Base-by-base conservation (phyloP, 2,329 filamentous ascomycete genomes). In the Arthrobotrys iridis region DNA sequence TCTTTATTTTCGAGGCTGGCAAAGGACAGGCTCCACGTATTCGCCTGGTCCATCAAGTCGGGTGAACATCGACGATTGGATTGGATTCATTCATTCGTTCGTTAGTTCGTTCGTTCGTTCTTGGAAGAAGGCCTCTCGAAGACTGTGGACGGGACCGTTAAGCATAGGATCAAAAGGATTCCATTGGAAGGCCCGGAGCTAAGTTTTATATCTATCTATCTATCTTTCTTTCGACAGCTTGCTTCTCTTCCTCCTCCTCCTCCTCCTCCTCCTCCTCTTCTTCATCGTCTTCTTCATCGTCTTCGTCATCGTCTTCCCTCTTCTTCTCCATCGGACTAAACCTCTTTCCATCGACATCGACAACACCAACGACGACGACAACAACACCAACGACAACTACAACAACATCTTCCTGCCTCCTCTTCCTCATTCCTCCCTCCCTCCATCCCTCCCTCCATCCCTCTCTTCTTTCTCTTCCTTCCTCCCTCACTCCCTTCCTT, bases 11-110 rank as follows among this genome's bases (percentile, higher is more conserved):
- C n/a, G 43, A 26, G 45, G 28, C 59, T 45, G 58, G 30, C 40
- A 24, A 33, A 24, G 26, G 41, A 28, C 40, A 62, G 58, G 28
- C 50, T 55, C 50, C 50, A 55, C 50, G 50, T 55, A 55, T 18
- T 20, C 11, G 13, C 35, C 7, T n/a, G n/a, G 11, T 13, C 11
- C 35, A 15, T 40, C n/a, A n/a, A n/a, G n/a, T n/a, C n/a, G n/a
- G n/a, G n/a, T n/a, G n/a, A n/a, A n/a, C n/a, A n/a, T n/a, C n/a
- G n/a, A n/a, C n/a, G n/a, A n/a, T n/a, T n/a, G n/a, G n/a, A n/a
- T n/a, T n/a, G n/a, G n/a, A n/a, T n/a, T n/a, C n/a, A n/a, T n/a
- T n/a, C n/a, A n/a, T n/a, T n/a, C n/a, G n/a, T n/a, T n/a, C n/a
- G n/a, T n/a, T n/a, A n/a, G n/a, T n/a, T n/a, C n/a, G n/a, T n/a